Conservation (phyloP, 2,329 filamentous ascomycete genomes). For the Claviceps sp. region DNA sequence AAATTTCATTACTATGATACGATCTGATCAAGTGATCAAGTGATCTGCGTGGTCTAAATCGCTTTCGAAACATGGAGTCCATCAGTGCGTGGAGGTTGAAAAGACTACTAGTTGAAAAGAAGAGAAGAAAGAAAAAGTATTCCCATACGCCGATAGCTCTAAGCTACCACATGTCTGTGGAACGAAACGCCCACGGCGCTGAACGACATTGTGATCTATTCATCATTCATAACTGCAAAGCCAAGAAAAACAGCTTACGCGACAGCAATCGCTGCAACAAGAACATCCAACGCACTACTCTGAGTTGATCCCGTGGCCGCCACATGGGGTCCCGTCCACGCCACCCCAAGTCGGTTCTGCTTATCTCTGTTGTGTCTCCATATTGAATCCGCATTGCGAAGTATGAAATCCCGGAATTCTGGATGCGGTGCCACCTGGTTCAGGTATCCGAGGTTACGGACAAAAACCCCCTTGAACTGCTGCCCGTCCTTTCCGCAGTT, state of each 20-base stretch:
- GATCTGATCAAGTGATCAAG: background rate
- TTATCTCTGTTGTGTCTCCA: constrained; percentile 45
- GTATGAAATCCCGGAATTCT: constrained; percentile 40
- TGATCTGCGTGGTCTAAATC: background rate
- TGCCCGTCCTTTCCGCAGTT: constrained; percentile 36
- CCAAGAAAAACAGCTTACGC: constrained; percentile 8
- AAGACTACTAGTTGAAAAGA: background rate
- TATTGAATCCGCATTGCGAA: constrained; percentile 49
- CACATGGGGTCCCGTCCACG: constrained; percentile 51
- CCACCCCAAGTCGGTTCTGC: constrained; percentile 40
- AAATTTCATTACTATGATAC: background rate
- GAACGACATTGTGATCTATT: background rate
- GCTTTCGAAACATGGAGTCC: background rate
- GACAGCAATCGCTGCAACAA: constrained; percentile 46
- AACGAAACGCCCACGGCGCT: background rate
- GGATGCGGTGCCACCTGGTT: constrained; percentile 35
- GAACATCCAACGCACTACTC: constrained; percentile 50
- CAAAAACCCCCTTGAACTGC: constrained; percentile 63
- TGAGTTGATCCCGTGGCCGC: constrained; percentile 44
- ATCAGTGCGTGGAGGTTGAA: background rate
- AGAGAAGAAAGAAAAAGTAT: background rate
- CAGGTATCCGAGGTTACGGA: constrained; percentile 48
- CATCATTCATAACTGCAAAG: background rate
- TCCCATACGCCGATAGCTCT: background rate
- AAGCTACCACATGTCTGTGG: background rate